A percentile compares a stretch with the other conserved stretches of the same genome.
These are phyloP conservation scores for Tolypocladium inflatum DNA, from an alignment of 2,329 filamentous ascomycete genomes.

Conservation along the genomic window DNA sequence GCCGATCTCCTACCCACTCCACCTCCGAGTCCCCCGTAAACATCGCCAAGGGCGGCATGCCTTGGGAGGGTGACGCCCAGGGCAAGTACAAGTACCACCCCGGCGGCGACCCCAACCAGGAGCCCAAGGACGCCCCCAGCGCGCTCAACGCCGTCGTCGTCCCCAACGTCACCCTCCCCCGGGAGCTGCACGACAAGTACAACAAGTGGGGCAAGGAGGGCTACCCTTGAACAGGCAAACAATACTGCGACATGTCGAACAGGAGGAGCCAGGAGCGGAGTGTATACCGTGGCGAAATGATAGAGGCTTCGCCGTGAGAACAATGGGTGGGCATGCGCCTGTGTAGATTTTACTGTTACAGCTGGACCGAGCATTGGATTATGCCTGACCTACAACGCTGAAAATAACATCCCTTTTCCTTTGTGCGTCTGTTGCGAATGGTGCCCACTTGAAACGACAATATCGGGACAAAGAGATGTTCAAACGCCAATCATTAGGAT, in stretches of 20 bases:
- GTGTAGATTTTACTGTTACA: background rate
- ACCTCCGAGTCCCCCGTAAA: conserved; percentile 72
- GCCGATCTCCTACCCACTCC: conserved; percentile 73
- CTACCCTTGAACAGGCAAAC: conserved; percentile 43
- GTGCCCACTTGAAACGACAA: background rate
- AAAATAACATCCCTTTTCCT: background rate
- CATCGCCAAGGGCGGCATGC: conserved; percentile 71
- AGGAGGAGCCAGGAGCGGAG: background rate
- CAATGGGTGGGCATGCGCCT: background rate
- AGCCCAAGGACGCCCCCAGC: conserved; percentile 83
- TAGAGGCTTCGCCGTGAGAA: background rate
- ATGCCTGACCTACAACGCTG: conserved; percentile 14
- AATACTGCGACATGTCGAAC: background rate
- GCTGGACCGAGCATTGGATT: conserved; percentile 10
- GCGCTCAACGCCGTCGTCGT: conserved; percentile 92
- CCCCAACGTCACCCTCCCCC: conserved; percentile 86
- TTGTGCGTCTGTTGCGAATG: background rate
- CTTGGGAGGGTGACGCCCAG: conserved; percentile 68
- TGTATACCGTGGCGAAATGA: background rate
- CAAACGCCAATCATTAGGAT: background rate
- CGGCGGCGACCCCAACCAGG: conserved; percentile 66
- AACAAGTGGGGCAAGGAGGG: conserved; percentile 99
- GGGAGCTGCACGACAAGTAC: conserved; percentile 90
- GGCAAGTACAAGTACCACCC: conserved; percentile 75
- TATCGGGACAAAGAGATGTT: no score